phyloP scores from a whole-genome alignment of 78 protist species.

The Polysphondylium violaceum region DNA sequence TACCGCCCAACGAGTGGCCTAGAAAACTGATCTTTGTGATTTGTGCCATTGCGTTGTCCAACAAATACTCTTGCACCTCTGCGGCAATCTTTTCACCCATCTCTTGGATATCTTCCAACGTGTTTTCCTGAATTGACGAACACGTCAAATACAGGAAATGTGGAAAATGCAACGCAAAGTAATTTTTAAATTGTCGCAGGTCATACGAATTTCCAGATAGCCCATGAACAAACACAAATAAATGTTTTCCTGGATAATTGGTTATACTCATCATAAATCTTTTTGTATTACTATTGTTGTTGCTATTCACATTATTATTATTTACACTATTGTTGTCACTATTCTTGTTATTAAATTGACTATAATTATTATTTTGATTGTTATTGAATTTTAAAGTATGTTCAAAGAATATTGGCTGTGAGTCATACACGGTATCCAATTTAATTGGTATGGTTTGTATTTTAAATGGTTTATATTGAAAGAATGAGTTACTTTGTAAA shows the following conservation, averaged over 20 bases:
- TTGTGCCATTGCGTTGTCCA: constrained; percentile 21
- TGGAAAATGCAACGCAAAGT: constrained; percentile 55
- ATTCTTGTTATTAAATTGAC: neutral
- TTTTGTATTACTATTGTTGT: neutral
- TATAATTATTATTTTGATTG: neutral
- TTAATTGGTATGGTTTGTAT: constrained; percentile 43
- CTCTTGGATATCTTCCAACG: constrained; percentile 68
- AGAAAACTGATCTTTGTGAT: constrained; percentile 68
- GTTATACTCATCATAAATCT: neutral
- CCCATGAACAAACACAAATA: constrained; percentile 85
- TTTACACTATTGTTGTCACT: neutral
- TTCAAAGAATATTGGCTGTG: constrained; percentile 67
- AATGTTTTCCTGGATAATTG: constrained; percentile 45
- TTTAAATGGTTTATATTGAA: constrained; percentile 54
- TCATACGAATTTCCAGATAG: constrained; percentile 79
- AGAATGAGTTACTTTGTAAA: neutral
- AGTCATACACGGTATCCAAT: constrained; percentile 46
- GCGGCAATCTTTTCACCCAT: constrained; percentile 77
- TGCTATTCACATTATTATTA: neutral
- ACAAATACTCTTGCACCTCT: constrained; percentile 38
- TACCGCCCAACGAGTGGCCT: constrained; percentile 87
- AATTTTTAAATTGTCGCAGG: constrained; percentile 67
- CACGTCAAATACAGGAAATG: constrained; percentile 51
- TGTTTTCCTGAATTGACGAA: constrained; percentile 70
- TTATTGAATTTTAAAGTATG: constrained; percentile 56